Evolutionary conservation across 2,329 filamentous ascomycete genomes (phyloP), one percentile per base, ranked within the genome.

Genomic region (Alternaria conjuncta): DNA sequence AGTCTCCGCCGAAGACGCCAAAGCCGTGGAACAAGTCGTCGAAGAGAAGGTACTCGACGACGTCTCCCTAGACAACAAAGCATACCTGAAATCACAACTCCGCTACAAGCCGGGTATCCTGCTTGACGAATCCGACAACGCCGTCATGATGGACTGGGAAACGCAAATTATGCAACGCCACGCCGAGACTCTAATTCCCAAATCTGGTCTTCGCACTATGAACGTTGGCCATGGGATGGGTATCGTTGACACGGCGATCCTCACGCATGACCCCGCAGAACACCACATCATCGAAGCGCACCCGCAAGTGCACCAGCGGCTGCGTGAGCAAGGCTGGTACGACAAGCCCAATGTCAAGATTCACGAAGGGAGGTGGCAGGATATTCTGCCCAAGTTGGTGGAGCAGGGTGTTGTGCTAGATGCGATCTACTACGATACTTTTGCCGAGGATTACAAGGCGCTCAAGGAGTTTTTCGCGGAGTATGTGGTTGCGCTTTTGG

Each of bases 131-230:
- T 87, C 89, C 67, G 86, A 89, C 65, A 97, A 97, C 77, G 93
- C 92, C 56, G 92, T 97, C 49, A 97, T 97, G 93, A 97, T 97
- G 93, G 87, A 90, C 43, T 97, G 93, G 93, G 93, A 97, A 80
- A 91, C 90, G 2, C 88, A 90, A 68, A 96, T 97, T 71, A 97
- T 97, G 93, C 87, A 87, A 63, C 86, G 87, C 55, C 93, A 91
- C 58, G 92, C 93, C 49, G 86, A 90, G 65, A 86, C 88, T 13
- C 83, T 96, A 1, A 83, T 90, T 1, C 84, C 90, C 6, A 83
- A 83, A 44, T 57, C 76, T 0, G 91, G 90, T 2, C 87, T 91
- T 68, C 87, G 89, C 49, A 88, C 96, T 41, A 87, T 97, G 65
- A 97, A 97, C 76, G 89, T 97, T 61, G 94, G 94, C 6, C 94